Percentiles rank a stretch among this genome's conserved stretches.
Conservation (phyloP, 2,329 filamentous ascomycete species). For the Arthrinium puccinioides region DNA sequence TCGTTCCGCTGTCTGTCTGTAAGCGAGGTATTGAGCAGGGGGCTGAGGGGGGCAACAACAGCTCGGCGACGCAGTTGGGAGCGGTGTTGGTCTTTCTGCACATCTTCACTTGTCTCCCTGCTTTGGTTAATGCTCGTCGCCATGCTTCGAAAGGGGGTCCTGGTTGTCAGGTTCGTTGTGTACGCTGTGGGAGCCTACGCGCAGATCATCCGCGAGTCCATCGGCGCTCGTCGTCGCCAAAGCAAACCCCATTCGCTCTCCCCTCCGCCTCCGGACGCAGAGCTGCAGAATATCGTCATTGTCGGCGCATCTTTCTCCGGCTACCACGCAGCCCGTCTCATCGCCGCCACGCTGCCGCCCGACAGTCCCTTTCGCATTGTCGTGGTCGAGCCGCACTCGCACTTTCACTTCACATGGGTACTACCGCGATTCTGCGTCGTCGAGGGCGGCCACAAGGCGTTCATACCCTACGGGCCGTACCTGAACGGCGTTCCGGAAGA, state of each 20-base stretch:
- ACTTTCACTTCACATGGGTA: slow-evolving; percentile 55
- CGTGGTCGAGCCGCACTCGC: slow-evolving; percentile 51
- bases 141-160: not conserved
- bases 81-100: not conserved
- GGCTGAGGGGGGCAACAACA: not conserved
- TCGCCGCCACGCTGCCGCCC: slow-evolving; percentile 40
- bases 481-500: slow-evolving; percentile 26
- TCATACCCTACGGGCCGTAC: slow-evolving; percentile 48
- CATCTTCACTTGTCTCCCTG: too few species aligned
- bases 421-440: slow-evolving; percentile 53
- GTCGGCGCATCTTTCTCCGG: slow-evolving; percentile 54
- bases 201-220: not conserved
- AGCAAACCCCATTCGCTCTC: not conserved
- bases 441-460: slow-evolving; percentile 48
- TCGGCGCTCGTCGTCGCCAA: not conserved
- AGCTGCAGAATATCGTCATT: slow-evolving; percentile 40
- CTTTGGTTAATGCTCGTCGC: not conserved
- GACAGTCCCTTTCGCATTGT: slow-evolving; percentile 41
- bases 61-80: not conserved
- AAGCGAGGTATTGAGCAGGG: not conserved
- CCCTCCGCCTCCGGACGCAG: not conserved
- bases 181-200: not conserved
- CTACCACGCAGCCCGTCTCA: slow-evolving; percentile 36
- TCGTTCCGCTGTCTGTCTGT: not conserved
- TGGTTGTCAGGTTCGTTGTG: not conserved